Evolutionary conservation across 1,139 yeast genomes (phyloP).

Genomic region (Yamadazyma taylorii): DNA sequence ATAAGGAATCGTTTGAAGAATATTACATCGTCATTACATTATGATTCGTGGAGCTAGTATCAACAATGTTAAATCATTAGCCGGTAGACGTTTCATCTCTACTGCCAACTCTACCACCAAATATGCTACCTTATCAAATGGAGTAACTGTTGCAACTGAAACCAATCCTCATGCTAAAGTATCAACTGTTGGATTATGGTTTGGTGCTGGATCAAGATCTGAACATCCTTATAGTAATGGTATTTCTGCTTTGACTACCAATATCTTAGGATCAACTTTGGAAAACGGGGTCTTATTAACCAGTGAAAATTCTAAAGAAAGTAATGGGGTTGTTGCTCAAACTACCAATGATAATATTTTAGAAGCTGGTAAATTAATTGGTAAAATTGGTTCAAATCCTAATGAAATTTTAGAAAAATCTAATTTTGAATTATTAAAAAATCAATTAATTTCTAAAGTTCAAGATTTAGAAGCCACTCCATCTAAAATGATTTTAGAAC

Average conservation of each 20-base stretch:
- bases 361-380: constrained; percentile 43
- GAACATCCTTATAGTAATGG: constrained; percentile 83
- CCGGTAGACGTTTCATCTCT: constrained; percentile 55
- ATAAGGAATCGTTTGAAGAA: constrained; percentile 5
- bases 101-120: constrained; percentile 61
- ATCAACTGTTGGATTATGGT: constrained; percentile 66
- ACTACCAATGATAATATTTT: constrained; percentile 44
- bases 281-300: constrained; percentile 49
- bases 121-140: constrained; percentile 70
- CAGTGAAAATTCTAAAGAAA: constrained; percentile 50
- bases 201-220: constrained; percentile 75
- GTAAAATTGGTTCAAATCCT: constrained; percentile 37
- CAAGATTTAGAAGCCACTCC: constrained; percentile 48
- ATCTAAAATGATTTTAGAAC: constrained; percentile 58
- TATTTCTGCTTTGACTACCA: constrained; percentile 64
- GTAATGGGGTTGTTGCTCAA: constrained; percentile 54
- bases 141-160: constrained; percentile 72
- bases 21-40: background rate
- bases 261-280: constrained; percentile 43
- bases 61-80: constrained; percentile 14
- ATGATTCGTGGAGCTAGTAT: constrained; percentile 20
- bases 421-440: constrained; percentile 35
- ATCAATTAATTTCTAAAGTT: constrained; percentile 39
- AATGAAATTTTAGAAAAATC: constrained; percentile 30
- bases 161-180: constrained; percentile 54